These are phyloP conservation scores for Lagenidium giganteum DNA, from an alignment of 352 stramenopile genomes.

Conservation along the genomic window DNA sequence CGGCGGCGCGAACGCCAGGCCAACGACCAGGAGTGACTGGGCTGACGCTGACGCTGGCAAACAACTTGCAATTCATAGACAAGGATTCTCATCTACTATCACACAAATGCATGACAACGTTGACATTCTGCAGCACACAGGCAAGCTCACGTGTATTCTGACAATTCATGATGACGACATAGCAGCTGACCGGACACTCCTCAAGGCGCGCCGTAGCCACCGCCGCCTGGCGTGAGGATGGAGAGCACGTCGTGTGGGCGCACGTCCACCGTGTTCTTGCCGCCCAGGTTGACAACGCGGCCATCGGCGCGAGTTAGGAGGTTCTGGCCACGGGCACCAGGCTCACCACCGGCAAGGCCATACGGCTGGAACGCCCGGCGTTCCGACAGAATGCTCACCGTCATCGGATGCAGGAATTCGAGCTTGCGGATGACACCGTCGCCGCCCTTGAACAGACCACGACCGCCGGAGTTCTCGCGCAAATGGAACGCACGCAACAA, in stretches of 20 bases:
- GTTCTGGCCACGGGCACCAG: slow-evolving; percentile 91
- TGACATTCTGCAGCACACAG: too few relatives aligned
- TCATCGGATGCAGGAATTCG: slow-evolving; percentile 93
- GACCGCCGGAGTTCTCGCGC: slow-evolving; percentile 85
- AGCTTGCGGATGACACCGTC: slow-evolving; percentile 96
- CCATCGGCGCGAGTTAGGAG: slow-evolving; percentile 75
- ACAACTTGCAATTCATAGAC: too few relatives aligned
- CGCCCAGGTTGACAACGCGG: slow-evolving; percentile 71
- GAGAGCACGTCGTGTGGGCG: slow-evolving; percentile 90
- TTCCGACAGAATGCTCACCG: slow-evolving; percentile 97
- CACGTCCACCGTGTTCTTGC: slow-evolving; percentile 95
- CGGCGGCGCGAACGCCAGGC: too few relatives aligned
- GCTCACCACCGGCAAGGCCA: slow-evolving; percentile 90
- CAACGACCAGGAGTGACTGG: too few relatives aligned
- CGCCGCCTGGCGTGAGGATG: slow-evolving; percentile 95
- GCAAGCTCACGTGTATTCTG: too few relatives aligned
- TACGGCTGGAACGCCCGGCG: slow-evolving; percentile 94
- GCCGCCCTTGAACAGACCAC: slow-evolving; percentile 88
- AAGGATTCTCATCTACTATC: too few relatives aligned
- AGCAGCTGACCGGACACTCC: too few relatives aligned
- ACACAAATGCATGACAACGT: too few relatives aligned
- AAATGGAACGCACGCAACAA: slow-evolving; percentile 84
- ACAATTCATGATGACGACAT: too few relatives aligned
- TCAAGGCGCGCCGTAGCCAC: slow-evolving; percentile 81
- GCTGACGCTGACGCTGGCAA: too few relatives aligned